phyloP scores from a whole-genome alignment of 768 basidiomycete species.

The Boletus pseudo-olivaceus region DNA sequence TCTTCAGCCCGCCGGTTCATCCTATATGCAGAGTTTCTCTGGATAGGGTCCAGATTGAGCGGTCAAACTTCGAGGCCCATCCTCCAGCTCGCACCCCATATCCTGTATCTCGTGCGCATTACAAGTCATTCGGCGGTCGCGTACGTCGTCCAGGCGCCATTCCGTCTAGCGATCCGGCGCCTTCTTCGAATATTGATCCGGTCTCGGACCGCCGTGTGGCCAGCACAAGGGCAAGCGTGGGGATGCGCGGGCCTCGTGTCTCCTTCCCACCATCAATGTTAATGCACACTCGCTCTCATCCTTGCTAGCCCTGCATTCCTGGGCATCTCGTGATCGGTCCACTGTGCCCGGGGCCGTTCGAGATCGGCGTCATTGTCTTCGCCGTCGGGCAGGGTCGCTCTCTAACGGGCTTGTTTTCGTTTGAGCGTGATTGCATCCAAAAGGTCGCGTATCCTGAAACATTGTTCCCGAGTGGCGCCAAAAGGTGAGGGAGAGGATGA shows the following conservation, averaged over 20 bases:
- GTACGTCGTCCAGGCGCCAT: not conserved
- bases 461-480: not conserved
- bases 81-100: not conserved
- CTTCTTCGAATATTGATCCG: slow-evolving; percentile 46
- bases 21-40: not conserved
- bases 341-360: slow-evolving; percentile 1
- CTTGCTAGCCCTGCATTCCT: not conserved
- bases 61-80: not conserved
- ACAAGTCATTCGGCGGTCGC: not conserved
- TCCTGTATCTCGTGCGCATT: not conserved
- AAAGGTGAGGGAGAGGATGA: not conserved
- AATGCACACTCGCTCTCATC: not conserved
- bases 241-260: not conserved
- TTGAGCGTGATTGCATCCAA: not conserved
- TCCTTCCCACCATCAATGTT: not conserved
- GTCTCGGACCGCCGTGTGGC: slow-evolving; percentile 29
- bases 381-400: slow-evolving; percentile 21
- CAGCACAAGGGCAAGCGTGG: not conserved
- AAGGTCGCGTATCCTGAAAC: not conserved
- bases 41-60: not conserved
- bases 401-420: slow-evolving; percentile 9
- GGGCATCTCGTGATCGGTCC: slow-evolving; percentile 16
- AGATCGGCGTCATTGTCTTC: slow-evolving; percentile 7
- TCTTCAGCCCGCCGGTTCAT: not conserved
- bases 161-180: slow-evolving; percentile 32